Base-by-base conservation (phyloP, 1,284 basidiomycete genomes). In the Cryptococcus wingfieldii region DNA sequence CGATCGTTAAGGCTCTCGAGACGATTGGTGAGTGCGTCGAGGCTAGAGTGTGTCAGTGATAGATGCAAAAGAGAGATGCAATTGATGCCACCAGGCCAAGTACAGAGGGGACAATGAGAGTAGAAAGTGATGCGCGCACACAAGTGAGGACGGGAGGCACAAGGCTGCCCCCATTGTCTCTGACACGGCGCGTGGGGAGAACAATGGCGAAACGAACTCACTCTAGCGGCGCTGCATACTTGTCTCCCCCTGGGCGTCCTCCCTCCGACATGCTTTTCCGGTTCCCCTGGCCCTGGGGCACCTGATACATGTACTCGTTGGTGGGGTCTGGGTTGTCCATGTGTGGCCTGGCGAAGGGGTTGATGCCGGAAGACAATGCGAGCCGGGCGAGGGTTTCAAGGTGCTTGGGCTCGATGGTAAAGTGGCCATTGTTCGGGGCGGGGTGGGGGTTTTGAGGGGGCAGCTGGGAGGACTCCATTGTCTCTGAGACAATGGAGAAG, bases 271-370 rank as follows among this genome's bases (percentile, higher is more conserved):
- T 31, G 39, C 46, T 52, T 34, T 34, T 28, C 12, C 23, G 45
- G 23, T 14, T 7, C n/a, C 53, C 53, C 38, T 43, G 50, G 23
- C 43, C 19, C 13, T 34, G 14, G 7, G 60, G 60, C 16, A 65
- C 42, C 41, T 67, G 67, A 50, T 67, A 69, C 62, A 67, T 66
- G 58, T 57, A 66, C 34, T 63, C 62, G 58, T 59, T 65, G 12
- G 62, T 66, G 7, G 67, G 64, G 48, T 69, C 66, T 13, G 49
- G 38, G 47, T 69, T 67, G 38, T 54, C 37, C 58, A 66, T 61
- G n/a, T 39, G 50, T 18, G 34, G 42, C 16, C 39, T 50, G 16
- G 58, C 54, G 34, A 56, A 56, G 14, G 59, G 59, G 41, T 57
- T 52, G 38, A 55, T 56, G 34, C 48, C 31, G 31, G 31, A 23